These are phyloP conservation scores for Planoprotostelium fungivorum DNA, from an alignment of 78 protist species.

Conservation along the genomic window DNA sequence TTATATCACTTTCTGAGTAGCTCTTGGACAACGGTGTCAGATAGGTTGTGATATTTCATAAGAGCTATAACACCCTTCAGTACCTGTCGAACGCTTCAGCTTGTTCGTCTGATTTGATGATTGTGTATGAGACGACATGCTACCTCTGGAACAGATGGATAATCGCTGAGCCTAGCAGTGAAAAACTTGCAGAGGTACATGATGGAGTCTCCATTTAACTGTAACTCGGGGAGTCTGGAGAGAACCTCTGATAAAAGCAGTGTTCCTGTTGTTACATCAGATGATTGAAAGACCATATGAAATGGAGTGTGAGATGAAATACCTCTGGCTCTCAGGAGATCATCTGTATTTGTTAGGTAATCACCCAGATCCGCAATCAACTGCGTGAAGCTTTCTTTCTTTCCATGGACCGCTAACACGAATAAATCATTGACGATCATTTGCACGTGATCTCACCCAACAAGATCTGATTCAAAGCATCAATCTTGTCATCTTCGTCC, in stretches of 20 bases:
- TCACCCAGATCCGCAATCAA: slow-evolving; percentile 38
- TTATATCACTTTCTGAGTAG: slow-evolving; percentile 3
- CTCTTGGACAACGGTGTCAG: slow-evolving; percentile 36
- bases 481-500: not conserved
- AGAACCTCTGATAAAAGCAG: slow-evolving; percentile 40
- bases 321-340: slow-evolving; percentile 55
- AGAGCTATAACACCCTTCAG: slow-evolving; percentile 41
- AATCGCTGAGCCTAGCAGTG: slow-evolving; percentile 39
- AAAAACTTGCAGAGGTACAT: slow-evolving; percentile 25
- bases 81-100: not conserved
- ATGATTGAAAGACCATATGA: not conserved
- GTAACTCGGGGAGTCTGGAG: slow-evolving; percentile 39
- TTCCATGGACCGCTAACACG: slow-evolving; percentile 1
- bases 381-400: slow-evolving; percentile 12
- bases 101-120: not conserved
- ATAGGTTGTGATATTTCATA: slow-evolving; percentile 16
- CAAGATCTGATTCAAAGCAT: slow-evolving; percentile 14
- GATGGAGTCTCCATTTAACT: slow-evolving; percentile 23
- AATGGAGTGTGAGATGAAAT: no score
- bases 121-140: not conserved
- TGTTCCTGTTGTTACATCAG: slow-evolving; percentile 8
- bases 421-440: not conserved
- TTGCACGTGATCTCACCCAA: not conserved
- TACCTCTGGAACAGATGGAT: slow-evolving; percentile 44
- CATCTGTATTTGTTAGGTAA: slow-evolving; percentile 48